Percentiles rank a stretch among this genome's conserved stretches.
Evolutionary conservation across 1,139 yeast genomes (phyloP).

Genomic region (Eremothecium sinecaudum): DNA sequence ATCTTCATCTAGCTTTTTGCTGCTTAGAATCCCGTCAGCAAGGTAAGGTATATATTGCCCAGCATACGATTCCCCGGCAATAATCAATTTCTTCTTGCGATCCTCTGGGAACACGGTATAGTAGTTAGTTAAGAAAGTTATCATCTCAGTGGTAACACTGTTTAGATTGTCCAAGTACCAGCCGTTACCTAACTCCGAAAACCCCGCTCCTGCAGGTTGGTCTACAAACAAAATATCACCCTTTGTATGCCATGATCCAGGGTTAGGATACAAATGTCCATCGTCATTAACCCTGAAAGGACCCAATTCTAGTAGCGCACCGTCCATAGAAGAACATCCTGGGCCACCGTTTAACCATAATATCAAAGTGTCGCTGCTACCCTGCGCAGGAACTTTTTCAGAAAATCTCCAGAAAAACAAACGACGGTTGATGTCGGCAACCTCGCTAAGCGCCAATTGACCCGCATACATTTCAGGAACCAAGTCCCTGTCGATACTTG

Average conservation of each 20-base stretch:
- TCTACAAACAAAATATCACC: slow-evolving; percentile 80
- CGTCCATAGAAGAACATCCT: slow-evolving; percentile 97
- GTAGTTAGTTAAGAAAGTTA: slow-evolving; percentile 57
- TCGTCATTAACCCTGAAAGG: slow-evolving; percentile 58
- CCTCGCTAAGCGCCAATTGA: slow-evolving; percentile 37
- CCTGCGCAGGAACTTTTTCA: slow-evolving; percentile 16
- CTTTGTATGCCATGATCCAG: slow-evolving; percentile 78
- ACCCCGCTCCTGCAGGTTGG: slow-evolving; percentile 94
- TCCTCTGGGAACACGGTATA: slow-evolving; percentile 70
- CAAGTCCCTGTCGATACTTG: slow-evolving; percentile 12
- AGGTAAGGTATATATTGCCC: slow-evolving; percentile 94
- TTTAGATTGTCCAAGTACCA: slow-evolving; percentile 49
- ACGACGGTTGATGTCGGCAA: slow-evolving; percentile 39
- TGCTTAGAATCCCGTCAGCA: slow-evolving; percentile 52
- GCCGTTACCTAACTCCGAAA: slow-evolving; percentile 40
- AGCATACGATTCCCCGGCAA: slow-evolving; percentile 95
- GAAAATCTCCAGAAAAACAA: slow-evolving; percentile 78
- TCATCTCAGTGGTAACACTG: slow-evolving; percentile 51
- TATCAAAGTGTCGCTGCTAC: slow-evolving; percentile 37
- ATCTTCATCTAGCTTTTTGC: slow-evolving; percentile 28
- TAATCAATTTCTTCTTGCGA: slow-evolving; percentile 48
- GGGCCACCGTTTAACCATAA: slow-evolving; percentile 97
- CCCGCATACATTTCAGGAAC: slow-evolving; percentile 55
- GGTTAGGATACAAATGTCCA: slow-evolving; percentile 41
- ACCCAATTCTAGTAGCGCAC: slow-evolving; percentile 88